phyloP scores from a whole-genome alignment of 1,284 basidiomycete genomes.

The Golubevia sp. region DNA sequence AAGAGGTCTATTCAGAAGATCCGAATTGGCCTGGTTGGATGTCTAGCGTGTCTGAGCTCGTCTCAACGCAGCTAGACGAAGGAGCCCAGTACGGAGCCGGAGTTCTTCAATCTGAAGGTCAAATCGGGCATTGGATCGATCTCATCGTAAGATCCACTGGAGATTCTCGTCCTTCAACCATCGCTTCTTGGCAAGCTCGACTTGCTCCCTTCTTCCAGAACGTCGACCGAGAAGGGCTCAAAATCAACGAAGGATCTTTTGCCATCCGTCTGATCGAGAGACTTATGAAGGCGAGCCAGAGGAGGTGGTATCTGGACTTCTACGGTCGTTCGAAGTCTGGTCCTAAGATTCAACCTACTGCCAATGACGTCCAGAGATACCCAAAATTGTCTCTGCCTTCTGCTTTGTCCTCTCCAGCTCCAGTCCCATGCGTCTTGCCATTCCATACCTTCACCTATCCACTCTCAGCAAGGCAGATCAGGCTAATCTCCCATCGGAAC shows the following conservation, averaged over 20 bases:
- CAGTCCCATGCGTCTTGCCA: conserved; percentile 68
- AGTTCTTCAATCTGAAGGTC: conserved; percentile 61
- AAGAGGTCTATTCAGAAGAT: conserved; percentile 56
- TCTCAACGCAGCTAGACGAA: conserved; percentile 66
- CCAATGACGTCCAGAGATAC: conserved; percentile 31
- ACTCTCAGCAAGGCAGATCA: conserved; percentile 65
- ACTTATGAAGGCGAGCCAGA: conserved; percentile 66
- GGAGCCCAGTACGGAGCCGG: conserved; percentile 64
- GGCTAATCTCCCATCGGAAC: conserved; percentile 69
- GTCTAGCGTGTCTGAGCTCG: conserved; percentile 65
- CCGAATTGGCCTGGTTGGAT: conserved; percentile 63
- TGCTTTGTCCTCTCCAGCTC: conserved; percentile 63
- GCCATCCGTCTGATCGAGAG: conserved; percentile 68
- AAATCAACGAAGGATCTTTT: conserved; percentile 67
- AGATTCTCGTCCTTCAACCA: conserved; percentile 41
- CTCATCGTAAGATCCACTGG: conserved; percentile 58
- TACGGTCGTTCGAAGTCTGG: conserved; percentile 54
- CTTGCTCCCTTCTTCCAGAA: conserved; percentile 63
- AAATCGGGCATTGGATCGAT: conserved; percentile 65
- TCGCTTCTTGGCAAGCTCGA: conserved; percentile 62
- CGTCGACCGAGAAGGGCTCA: conserved; percentile 40
- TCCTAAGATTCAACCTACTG: background rate
- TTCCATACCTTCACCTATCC: conserved; percentile 71
- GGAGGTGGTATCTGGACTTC: conserved; percentile 66
- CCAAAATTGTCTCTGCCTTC: conserved; percentile 61